Percentiles rank a stretch among this genome's conserved stretches.
Evolutionary conservation across 164 flowering plant species (phyloP).

Genomic region (Chimonanthus praecox): DNA sequence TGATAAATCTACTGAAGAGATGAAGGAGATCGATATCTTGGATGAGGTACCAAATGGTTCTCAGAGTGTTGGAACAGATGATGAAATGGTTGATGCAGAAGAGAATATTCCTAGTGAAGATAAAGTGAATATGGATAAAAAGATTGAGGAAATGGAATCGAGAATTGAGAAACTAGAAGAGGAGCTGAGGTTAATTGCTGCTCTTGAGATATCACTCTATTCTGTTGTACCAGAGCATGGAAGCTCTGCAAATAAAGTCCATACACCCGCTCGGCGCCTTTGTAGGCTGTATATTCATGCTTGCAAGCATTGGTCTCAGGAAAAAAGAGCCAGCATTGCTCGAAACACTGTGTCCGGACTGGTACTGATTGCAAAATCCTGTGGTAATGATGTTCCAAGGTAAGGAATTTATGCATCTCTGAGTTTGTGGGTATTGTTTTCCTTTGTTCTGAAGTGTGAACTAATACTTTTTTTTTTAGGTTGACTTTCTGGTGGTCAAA

Average conservation of each 20-base stretch:
- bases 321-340: slow-evolving; percentile 77
- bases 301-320: slow-evolving; percentile 82
- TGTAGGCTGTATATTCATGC: slow-evolving; percentile 92
- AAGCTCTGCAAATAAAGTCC: slow-evolving; percentile 95
- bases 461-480: slow-evolving; percentile 36
- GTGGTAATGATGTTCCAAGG: slow-evolving; percentile 95
- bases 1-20: slow-evolving; percentile 40
- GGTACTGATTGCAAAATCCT: slow-evolving; percentile 76
- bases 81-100: slow-evolving; percentile 39
- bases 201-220: slow-evolving; percentile 90
- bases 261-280: slow-evolving; percentile 96
- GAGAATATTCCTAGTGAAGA: slow-evolving; percentile 38
- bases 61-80: slow-evolving; percentile 48
- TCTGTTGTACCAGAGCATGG: slow-evolving; percentile 97
- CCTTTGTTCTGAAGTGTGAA: background rate
- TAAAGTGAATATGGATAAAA: slow-evolving; percentile 35
- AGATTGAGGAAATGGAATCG: slow-evolving; percentile 68
- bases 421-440: background rate
- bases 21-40: slow-evolving; percentile 42
- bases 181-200: slow-evolving; percentile 94
- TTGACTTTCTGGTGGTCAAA: slow-evolving; percentile 96
- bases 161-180: slow-evolving; percentile 83
- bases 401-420: slow-evolving; percentile 15
- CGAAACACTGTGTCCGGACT: slow-evolving; percentile 90
- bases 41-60: slow-evolving; percentile 54